phyloP scores from a whole-genome alignment of 1,284 basidiomycete species.

The Salmacisia buchloeana region DNA sequence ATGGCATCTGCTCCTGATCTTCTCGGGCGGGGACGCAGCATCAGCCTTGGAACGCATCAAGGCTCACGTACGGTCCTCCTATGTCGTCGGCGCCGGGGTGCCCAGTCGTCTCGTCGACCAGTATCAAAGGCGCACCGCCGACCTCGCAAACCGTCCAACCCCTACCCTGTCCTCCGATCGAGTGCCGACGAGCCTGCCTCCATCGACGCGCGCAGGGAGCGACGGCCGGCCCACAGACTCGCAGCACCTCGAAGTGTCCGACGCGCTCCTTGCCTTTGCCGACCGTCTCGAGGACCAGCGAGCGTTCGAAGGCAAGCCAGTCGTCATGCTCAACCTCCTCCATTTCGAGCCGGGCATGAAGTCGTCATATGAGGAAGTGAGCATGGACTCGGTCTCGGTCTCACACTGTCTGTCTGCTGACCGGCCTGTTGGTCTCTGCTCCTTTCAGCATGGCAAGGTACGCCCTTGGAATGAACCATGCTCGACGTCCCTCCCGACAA shows the following conservation, averaged over 20 bases:
- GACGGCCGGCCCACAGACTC: constrained; percentile 11
- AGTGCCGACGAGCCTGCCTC: background rate
- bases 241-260: constrained; percentile 24
- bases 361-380: constrained; percentile 9
- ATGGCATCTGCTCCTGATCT: background rate
- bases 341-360: constrained; percentile 18
- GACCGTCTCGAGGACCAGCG: constrained; percentile 14
- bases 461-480: background rate
- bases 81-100: background rate
- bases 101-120: background rate
- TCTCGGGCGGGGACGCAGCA: background rate
- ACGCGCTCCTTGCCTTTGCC: constrained; percentile 20
- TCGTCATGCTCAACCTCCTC: constrained; percentile 32
- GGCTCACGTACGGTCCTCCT: background rate
- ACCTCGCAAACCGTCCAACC: background rate
- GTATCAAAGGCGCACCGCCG: background rate
- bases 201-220: background rate
- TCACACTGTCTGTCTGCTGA: no score
- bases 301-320: constrained; percentile 14
- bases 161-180: background rate
- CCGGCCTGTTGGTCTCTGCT: no score
- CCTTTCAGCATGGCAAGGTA: constrained; percentile 5
- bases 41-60: background rate
- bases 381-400: background rate
- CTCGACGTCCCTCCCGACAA: background rate